Percentiles rank a stretch among this genome's conserved stretches.
phyloP scores from a whole-genome alignment of 1,284 basidiomycete genomes.

The Cryptococcus sp. region DNA sequence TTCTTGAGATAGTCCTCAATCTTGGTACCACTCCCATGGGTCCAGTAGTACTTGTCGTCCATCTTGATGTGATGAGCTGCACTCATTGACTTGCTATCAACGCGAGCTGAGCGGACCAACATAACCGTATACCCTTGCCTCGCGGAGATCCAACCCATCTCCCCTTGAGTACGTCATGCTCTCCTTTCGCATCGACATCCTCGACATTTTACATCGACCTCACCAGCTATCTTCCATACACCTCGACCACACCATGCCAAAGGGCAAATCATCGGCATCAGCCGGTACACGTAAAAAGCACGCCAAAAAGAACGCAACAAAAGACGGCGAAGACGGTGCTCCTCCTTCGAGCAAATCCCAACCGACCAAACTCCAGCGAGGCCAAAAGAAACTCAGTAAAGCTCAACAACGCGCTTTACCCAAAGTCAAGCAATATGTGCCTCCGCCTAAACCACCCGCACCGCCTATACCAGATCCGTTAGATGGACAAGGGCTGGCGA shows the following conservation, averaged over 20 bases:
- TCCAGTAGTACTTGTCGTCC: constrained; percentile 18
- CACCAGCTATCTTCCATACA: too few relatives aligned
- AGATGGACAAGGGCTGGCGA: constrained; percentile 75
- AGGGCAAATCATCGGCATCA: constrained; percentile 58
- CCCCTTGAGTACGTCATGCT: too few relatives aligned
- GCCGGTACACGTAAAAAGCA: constrained; percentile 75
- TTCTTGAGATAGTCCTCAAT: constrained; percentile 27
- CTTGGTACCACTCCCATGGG: constrained; percentile 1
- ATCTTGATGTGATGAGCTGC: background rate
- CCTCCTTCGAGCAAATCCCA: too few relatives aligned
- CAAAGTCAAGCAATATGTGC: constrained; percentile 68
- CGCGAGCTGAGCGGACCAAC: too few relatives aligned
- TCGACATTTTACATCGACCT: too few relatives aligned
- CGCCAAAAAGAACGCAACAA: constrained; percentile 32
- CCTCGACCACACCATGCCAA: constrained; percentile 22
- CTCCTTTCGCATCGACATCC: too few relatives aligned
- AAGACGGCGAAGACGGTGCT: constrained; percentile 17
- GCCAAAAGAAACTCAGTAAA: constrained; percentile 41
- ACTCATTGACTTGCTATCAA: too few relatives aligned
- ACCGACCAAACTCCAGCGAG: constrained; percentile 16
- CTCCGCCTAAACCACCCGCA: constrained; percentile 80
- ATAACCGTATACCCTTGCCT: too few relatives aligned
- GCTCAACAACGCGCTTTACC: constrained; percentile 48
- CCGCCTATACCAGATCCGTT: constrained; percentile 83
- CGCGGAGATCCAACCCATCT: too few relatives aligned